phyloP scores from a whole-genome alignment of 2,329 filamentous ascomycete species.

The Fusarium ramigenum region DNA sequence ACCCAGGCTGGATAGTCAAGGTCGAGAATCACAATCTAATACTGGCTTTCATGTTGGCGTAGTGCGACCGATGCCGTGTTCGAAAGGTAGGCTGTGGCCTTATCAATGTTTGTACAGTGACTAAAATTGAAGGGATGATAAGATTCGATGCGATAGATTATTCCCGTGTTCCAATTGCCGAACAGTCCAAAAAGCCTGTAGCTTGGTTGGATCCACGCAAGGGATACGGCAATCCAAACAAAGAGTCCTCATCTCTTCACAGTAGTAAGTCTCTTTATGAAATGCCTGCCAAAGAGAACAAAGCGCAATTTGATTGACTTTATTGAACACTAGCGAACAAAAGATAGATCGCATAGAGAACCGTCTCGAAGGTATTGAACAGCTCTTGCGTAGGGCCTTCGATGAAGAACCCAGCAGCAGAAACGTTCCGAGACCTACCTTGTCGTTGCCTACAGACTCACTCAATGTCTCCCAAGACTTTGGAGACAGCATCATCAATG shows the following conservation, averaged over 20 bases:
- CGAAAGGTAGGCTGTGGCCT: background rate
- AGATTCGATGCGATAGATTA: background rate
- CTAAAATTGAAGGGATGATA: background rate
- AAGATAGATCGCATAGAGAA: background rate
- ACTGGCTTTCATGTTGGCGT: rapidly evolving
- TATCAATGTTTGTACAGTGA: rapidly evolving
- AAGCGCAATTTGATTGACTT: background rate
- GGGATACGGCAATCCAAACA: background rate
- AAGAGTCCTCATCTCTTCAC: background rate
- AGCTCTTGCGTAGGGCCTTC: background rate
- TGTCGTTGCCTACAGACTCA: background rate
- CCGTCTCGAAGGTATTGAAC: background rate
- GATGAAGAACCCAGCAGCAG: background rate
- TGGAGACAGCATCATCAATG: background rate
- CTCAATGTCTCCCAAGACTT: background rate
- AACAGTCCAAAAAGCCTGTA: background rate
- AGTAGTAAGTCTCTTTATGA: background rate
- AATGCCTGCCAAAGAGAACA: too few relatives aligned
- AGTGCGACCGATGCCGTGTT: background rate
- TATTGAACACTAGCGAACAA: background rate
- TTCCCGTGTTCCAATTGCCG: background rate
- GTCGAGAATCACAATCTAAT: background rate
- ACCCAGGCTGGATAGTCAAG: background rate
- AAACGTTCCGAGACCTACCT: background rate
- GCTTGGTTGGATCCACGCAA: background rate